phyloP scores from a whole-genome alignment of 257 asterid genomes.

The Solanum ossicruentum region DNA sequence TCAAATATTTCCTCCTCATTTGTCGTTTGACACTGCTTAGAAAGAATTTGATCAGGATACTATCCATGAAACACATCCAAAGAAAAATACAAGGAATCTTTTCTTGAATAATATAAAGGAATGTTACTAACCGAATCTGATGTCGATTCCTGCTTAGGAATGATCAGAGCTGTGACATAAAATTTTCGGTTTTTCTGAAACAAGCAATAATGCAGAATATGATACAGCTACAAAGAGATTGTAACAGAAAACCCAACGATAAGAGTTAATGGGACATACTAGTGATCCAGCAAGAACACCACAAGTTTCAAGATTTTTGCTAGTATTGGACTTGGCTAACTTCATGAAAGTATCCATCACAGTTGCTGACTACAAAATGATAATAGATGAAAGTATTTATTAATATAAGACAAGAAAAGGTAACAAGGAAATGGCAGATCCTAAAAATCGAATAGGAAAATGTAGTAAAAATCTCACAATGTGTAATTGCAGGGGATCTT shows the following conservation, averaged over 20 bases:
- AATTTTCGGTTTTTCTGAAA: conserved; percentile 73
- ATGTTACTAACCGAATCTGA: conserved; percentile 70
- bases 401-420: background rate
- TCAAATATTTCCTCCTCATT: conserved; percentile 97
- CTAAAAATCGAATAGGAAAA: background rate
- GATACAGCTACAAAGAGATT: background rate
- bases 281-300: conserved; percentile 96
- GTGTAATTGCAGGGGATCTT: conserved; percentile 87
- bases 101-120: background rate
- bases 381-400: background rate
- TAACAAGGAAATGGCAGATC: background rate
- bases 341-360: conserved; percentile 90
- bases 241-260: background rate
- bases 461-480: conserved; percentile 36
- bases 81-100: background rate
- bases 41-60: conserved; percentile 5
- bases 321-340: conserved; percentile 79
- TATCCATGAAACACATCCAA: background rate
- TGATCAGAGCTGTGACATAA: conserved; percentile 78
- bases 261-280: conserved; percentile 30
- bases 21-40: conserved; percentile 78
- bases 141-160: conserved; percentile 97
- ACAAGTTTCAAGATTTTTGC: conserved; percentile 84
- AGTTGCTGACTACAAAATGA: conserved; percentile 50
- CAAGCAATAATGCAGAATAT: conserved; percentile 2